Base-by-base conservation (phyloP, 1,284 basidiomycete genomes). In the Ganoderma lucidum region DNA sequence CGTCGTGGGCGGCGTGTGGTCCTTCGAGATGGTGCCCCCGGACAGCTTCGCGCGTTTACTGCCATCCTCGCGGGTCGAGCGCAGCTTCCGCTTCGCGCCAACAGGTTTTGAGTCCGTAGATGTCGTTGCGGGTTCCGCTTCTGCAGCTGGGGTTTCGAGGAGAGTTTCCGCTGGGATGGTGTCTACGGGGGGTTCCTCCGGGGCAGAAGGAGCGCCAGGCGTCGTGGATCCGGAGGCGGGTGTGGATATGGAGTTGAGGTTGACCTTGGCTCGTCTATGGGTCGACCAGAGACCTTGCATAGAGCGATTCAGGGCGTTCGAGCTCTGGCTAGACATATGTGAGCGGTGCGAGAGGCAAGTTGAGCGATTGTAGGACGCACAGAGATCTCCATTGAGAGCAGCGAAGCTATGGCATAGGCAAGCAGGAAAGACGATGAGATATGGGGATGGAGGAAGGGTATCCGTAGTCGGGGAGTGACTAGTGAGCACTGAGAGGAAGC, bases 211-310 rank as follows among this genome's bases (percentile, higher is more conserved):
- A 6, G 66, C 72, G 74, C 70, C 65, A 72, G 76, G 73, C 66
- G 73, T 73, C n/a, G 74, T 45, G 23, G 74, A 32, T 23, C 62
- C 76, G 32, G 65, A 72, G 14, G 67, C 35, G 10, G 75, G 64
- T 2, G 66, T 61, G 8, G 77, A 69, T 0, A 81, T 61, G 0
- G 87, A 79, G 74, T 94, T 94, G 65, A 94, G 81, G 74, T 94
- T 93, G 30, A 94, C 70, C 79, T 86, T 90, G 28, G 82, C 83
- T 45, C 85, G 85, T 48, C 89, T 81, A 65, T 93, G 91, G 12
- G 81, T 83, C 0, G 89, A 87, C 92, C 93, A 94, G 37, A 93
- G 83, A 28, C 87, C 88, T 79, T 93, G 92, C 89, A 93, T 92
- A 28, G 91, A 92, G 66, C 85, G 84, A 79, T 94, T 94, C 73